Evolutionary conservation across 768 basidiomycete genomes (phyloP), one percentile per base, ranked within the genome.

Genomic region (Leccinum aurantiacum): DNA sequence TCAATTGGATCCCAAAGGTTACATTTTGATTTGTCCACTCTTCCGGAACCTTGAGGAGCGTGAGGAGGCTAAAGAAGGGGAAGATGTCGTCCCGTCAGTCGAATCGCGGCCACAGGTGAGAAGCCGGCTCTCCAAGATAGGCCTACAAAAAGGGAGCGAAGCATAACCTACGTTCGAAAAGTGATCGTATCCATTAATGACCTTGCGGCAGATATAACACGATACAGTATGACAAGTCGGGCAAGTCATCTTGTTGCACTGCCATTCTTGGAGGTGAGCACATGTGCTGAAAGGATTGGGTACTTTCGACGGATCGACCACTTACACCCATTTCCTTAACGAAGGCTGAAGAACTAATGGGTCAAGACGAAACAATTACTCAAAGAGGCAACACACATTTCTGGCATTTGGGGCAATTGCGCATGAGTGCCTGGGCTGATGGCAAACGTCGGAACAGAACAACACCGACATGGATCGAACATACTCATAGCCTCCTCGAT

Each of bases 201-300:
- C 66, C 67, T 89, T 65, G 29, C 91, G 82, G 69, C 95, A 96
- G 25, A 93, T 77, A 68, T 97, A 95, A 73, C 95, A 97, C 0
- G 89, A 93, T 44, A 90, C 37, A 0, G 91, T 86, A 2, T 50
- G 62, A 67, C 95, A 96, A 60, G 87, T 75, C 1, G 87, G 83
- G 66, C 91, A 93, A 1, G 78, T 81, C 87, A 97, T 95, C 72
- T 96, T 96, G 82, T 96, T 96, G 76, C 95, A 96, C 88, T 92
- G 64, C 44, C 46, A 29, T 56, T 10, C n/a, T 38, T 10, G 4
- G 53, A 48, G 6, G 29, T 60, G 44, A 61, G 60, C 14, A 4
- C 27, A 37, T n/a, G n/a, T 24, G n/a, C 11, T 9, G 17, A 25
- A 4, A n/a, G 8, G 8, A 48, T 31, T 19, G 50, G 24, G 27